Evolutionary conservation across 176 grass and related monocot genomes (phyloP), one percentile per base, ranked within the genome.

Genomic region (Triticum turgidum): DNA sequence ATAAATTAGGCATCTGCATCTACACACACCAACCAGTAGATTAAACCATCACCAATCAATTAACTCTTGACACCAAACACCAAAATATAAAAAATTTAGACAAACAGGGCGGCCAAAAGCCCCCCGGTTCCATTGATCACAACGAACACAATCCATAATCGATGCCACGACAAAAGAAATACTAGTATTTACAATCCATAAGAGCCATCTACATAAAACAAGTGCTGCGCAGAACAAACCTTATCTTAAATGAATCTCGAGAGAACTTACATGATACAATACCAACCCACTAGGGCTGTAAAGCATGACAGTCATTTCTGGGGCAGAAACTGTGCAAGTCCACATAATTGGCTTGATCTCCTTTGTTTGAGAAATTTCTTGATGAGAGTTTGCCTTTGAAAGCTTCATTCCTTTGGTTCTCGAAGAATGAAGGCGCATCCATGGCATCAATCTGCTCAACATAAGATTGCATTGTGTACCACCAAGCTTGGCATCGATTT

Each of bases 241-340:
- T 22, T 65, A 92, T 34, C 21, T 38, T 78, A 65, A 79, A 61
- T 30, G 76, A 73, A 73, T 67, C 42, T 61, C 29, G 63, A 78
- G 78, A 80, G 22, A 96, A 91, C 97, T 99, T 90, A 99, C 97
- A 96, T 99, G 94, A 87, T 99, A 99, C 49, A 96, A 85, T 37
- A 87, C 87, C 39, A 78, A 75, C 65, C 97, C 97, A 89, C 89
- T 85, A 87, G 92, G 85, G 84, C 65, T 91, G 89, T 99, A 94
- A 73, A 99, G 88, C 87, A 94, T 90, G 41, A 96, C 65, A 82
- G 92, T 91, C 92, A 94, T 96, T 90, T 99, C 97, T 18, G 97
- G 97, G 68, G 97, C 97, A 89, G 97, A 94, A 12, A 99, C 80
- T 27, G 59, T 91, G 87, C 94, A 96, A 52, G 94, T 99, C 97